Percentiles rank a stretch among this genome's conserved stretches.
phyloP scores from a whole-genome alignment of 1,139 yeast species.

The Pichia cactophila region DNA sequence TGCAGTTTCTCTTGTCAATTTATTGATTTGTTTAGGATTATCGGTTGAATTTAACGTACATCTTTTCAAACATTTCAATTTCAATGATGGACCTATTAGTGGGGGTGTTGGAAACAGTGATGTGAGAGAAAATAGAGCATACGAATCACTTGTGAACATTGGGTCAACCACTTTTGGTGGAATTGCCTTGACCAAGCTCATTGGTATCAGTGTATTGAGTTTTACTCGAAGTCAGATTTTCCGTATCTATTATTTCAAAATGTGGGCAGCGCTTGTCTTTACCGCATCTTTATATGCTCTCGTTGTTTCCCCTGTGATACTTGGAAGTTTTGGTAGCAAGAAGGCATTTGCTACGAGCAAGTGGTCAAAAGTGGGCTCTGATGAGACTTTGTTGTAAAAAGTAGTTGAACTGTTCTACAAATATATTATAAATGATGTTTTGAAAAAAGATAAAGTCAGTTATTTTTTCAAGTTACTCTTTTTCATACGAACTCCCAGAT shows the following conservation, averaged over 20 bases:
- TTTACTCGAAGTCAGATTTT: constrained; percentile 82
- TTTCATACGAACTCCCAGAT: too few species aligned
- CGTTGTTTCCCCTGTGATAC: constrained; percentile 65
- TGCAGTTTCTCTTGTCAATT: constrained; percentile 83
- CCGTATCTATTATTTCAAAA: constrained; percentile 84
- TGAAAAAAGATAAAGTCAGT: background rate
- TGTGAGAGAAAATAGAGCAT: constrained; percentile 28
- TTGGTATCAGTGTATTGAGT: constrained; percentile 81
- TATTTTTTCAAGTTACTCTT: too few species aligned
- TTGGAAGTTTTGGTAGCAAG: constrained; percentile 49
- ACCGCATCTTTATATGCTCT: constrained; percentile 76
- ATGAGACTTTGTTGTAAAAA: constrained; percentile 4
- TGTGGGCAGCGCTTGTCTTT: constrained; percentile 84
- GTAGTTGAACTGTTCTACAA: background rate
- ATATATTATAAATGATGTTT: background rate
- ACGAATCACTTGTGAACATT: constrained; percentile 58
- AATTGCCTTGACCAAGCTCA: constrained; percentile 78
- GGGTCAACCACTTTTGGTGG: constrained; percentile 91
- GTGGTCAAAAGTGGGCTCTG: constrained; percentile 4
- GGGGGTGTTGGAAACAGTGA: background rate
- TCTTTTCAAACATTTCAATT: constrained; percentile 69
- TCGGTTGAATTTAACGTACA: constrained; percentile 93
- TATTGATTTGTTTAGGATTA: constrained; percentile 82
- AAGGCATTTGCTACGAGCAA: constrained; percentile 6
- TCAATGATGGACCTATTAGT: constrained; percentile 20